These are phyloP conservation scores for Neurospora sp. DNA, from an alignment of 495 filamentous ascomycete genomes.

Conservation along the genomic window DNA sequence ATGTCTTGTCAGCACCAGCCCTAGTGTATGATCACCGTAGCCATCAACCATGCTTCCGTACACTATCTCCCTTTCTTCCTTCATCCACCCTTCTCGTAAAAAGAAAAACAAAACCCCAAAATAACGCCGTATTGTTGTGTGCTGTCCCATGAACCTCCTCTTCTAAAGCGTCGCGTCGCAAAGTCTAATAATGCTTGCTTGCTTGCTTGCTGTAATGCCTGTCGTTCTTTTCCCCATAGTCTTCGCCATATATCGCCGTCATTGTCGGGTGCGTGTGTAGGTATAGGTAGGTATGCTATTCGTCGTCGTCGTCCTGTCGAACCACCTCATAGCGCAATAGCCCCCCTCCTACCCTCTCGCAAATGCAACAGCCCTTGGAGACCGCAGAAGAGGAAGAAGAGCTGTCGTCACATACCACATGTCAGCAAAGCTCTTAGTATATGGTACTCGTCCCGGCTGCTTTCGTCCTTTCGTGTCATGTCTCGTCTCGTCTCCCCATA, in stretches of 20 bases:
- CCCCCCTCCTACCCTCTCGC: constrained; percentile 65
- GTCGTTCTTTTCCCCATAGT: neutral
- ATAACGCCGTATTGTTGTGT: constrained; percentile 12
- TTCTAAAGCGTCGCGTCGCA: neutral
- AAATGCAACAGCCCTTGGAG: constrained; percentile 74
- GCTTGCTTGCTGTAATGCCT: neutral
- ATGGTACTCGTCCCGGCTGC: neutral
- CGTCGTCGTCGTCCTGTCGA: no score
- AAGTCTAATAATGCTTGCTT: neutral
- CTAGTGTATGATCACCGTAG: no score
- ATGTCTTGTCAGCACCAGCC: neutral
- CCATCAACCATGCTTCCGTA: neutral
- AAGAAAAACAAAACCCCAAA: constrained; percentile 4
- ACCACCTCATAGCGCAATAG: constrained; percentile 54
- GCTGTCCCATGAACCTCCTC: neutral
- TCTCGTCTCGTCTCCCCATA: neutral
- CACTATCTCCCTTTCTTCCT: neutral
- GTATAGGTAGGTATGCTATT: neutral
- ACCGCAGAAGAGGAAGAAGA: constrained; percentile 58
- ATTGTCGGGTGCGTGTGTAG: neutral
- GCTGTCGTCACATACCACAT: neutral
- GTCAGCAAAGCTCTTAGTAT: neutral
- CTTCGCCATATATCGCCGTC: neutral
- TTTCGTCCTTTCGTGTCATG: neutral
- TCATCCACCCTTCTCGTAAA: neutral